Base-by-base conservation (phyloP, 331 rosid species). In the Saraca asoca region DNA sequence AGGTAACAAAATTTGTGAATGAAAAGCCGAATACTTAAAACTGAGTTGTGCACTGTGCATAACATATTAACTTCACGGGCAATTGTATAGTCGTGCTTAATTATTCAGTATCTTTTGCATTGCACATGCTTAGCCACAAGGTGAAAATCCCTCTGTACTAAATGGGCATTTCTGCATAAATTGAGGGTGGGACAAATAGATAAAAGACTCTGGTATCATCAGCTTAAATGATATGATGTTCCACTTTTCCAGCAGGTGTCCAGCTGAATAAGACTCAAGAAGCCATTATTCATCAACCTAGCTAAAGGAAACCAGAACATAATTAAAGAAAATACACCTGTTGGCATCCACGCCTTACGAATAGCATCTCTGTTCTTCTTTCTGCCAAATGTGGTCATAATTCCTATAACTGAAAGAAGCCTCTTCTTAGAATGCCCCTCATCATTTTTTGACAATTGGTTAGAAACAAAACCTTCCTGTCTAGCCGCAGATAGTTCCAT, bases 291-390 rank as follows among this genome's bases (percentile, higher is more conserved):
- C 52, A 68, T 50, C 43, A 16, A 14, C 62, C 53, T 37, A 13
- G 24, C 18, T 53, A 34, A 15, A 73, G 51, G 58, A 69, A 68
- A 39, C n/a, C n/a, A 46, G 60, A 64, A 61, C 64, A 39, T 39
- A 65, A 43, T 19, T 37, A 31, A 60, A 34, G n/a, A 64, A 61
- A 61, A 41, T 35, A 52, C 64, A 87, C 95, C 95, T 42, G 80
- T 74, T 34, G 86, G 90, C 90, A 87, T 82, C 95, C 90, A 87
- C 13, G 90, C 95, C 82, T 80, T 85, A 13, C 95, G 95, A 56
- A 87, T 82, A 50, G 95, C 88, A 62, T 85, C 88, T 68, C 88
- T 82, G 75, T 85, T 85, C 66, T 73, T 87, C 75, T 63, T 76
- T 52, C 83, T 75, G 9, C 86, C 82, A 78, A 82, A 87, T 59